Base-by-base conservation (phyloP, 2,329 filamentous ascomycete species). In the Epichloe hybrida region DNA sequence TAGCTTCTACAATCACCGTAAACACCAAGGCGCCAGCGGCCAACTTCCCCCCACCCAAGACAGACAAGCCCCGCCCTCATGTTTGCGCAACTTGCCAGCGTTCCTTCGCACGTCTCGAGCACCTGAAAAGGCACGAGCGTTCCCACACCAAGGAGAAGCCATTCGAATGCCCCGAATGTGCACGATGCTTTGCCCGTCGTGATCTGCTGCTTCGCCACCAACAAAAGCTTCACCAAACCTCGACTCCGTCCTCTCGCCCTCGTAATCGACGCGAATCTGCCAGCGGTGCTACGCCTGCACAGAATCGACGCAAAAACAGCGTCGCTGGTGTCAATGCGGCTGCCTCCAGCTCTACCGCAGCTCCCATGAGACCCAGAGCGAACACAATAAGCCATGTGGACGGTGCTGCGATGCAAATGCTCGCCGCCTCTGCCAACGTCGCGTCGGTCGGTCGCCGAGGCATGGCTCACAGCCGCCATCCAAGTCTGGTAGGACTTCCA, bases 131-230 rank as follows among this genome's bases (percentile, higher is more conserved):
- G 54, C 93, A 98, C 69, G 93, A 97, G 71, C 81, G 93, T 55
- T 95, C 89, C n/a, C 90, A 96, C 65, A 96, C 90, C 43, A 96
- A 98, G 67, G 90, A 98, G 71, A 98, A 98, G 74, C 93, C 93
- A 1, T 98, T 98, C 61, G 89, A 96, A 69, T 98, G 93, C 62
- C 88, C 88, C 31, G 88, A 97, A 67, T 98, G 93, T 69, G 79
- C 88, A 38, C 75, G 93, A 69, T 97, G 93, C 71, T 98, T 98
- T 69, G 93, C 93, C 53, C 82, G 93, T 54, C 82, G 93, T 57
- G 93, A 98, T 68, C 71, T 98, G 58, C 77, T 98, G 50, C 73
- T 98, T 57, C 82, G 93, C 53, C 93, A 98, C 69, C 93, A 98
- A 75, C 93, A 98, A 74, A 98, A 98, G 75, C 79, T 98, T 46